Percentiles rank a stretch among this genome's conserved stretches.
Evolutionary conservation across 169 alveolate species (phyloP).

Genomic region (Ichthyophthirius multifiliis): DNA sequence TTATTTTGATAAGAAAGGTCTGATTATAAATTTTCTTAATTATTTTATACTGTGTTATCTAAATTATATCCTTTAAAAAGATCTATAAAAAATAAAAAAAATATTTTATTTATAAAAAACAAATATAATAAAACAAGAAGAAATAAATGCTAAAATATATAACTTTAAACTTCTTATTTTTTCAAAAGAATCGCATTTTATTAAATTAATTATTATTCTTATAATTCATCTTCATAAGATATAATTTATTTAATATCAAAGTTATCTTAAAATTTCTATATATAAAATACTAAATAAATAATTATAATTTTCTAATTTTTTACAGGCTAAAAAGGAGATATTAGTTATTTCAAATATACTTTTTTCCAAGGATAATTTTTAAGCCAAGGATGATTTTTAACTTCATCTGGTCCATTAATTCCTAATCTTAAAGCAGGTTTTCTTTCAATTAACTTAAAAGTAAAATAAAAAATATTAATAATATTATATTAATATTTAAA

Average conservation of each 20-base stretch:
- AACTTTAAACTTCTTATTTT: slow-evolving; percentile 31
- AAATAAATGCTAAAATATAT: not conserved
- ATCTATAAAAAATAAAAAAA: not conserved
- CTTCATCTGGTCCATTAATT: slow-evolving; percentile 76
- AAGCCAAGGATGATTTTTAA: slow-evolving; percentile 83
- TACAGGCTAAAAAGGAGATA: slow-evolving; percentile 62
- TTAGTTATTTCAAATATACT: slow-evolving; percentile 50
- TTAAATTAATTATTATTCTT: slow-evolving; percentile 30
- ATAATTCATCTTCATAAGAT: slow-evolving; percentile 25
- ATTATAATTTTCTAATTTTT: slow-evolving; percentile 7
- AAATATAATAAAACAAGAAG: not conserved
- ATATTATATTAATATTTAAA: not conserved
- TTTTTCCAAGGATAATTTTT: slow-evolving; percentile 66
- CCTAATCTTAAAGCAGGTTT: slow-evolving; percentile 82
- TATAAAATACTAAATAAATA: not conserved
- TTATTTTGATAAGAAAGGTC: too few relatives aligned
- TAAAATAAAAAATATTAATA: not conserved
- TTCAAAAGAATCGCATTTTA: slow-evolving; percentile 37
- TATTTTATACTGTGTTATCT: not conserved
- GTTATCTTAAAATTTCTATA: slow-evolving; percentile 11
- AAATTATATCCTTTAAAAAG: slow-evolving; percentile 1
- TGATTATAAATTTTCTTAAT: too few relatives aligned
- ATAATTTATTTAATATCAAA: slow-evolving; percentile 22
- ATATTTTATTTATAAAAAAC: not conserved
- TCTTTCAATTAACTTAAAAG: slow-evolving; percentile 52